Conservation (phyloP, 2,329 filamentous ascomycete genomes). For the Fusarium tanahbumbuense region DNA sequence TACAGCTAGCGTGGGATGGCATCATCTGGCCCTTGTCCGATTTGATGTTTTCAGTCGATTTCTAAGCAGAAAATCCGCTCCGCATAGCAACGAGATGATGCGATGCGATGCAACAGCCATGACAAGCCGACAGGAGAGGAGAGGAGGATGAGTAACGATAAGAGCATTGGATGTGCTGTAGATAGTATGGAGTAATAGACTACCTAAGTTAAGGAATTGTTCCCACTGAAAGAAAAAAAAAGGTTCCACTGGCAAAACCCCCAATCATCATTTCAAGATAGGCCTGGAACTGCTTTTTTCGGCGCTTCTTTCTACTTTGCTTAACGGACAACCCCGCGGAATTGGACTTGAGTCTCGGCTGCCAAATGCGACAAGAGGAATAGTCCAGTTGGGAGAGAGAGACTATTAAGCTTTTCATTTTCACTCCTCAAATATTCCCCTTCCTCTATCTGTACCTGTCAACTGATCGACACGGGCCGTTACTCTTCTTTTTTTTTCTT, state of each 20-base stretch:
- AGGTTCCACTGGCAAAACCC: constrained; percentile 24
- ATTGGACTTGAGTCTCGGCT: constrained; percentile 25
- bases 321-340: constrained; percentile 26
- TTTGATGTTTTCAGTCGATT: constrained; percentile 39
- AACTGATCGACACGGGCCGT: constrained; percentile 39
- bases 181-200: neutral
- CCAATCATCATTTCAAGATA: neutral
- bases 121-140: constrained; percentile 5
- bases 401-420: constrained; percentile 29
- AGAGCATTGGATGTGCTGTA: neutral
- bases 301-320: constrained; percentile 27
- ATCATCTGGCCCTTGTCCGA: constrained; percentile 41
- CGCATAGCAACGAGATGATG: constrained; percentile 9
- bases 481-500: constrained; percentile 3
- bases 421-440: neutral
- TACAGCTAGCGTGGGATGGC: constrained; percentile 43
- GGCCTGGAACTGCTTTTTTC: constrained; percentile 5
- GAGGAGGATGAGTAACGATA: neutral
- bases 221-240: constrained; percentile 9
- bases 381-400: neutral
- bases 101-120: constrained; percentile 18
- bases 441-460: neutral
- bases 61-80: constrained; percentile 43
- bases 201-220: neutral
- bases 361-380: neutral